Conservation (phyloP, 495 filamentous ascomycete species). For the Xylaria flabelliformis region DNA sequence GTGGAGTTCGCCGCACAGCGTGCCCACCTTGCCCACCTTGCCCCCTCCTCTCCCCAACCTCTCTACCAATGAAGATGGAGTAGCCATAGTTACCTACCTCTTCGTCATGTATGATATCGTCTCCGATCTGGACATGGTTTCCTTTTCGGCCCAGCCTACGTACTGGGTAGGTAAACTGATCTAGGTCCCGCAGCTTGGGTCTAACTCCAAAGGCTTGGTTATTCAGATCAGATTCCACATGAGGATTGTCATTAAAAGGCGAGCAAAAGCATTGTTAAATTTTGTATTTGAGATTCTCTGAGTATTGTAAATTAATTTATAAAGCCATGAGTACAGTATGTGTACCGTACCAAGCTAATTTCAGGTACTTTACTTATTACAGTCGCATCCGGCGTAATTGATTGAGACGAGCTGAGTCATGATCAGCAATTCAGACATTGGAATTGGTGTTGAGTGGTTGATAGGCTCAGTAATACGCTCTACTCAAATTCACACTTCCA, state of each 20-base stretch:
- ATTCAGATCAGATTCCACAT: neutral
- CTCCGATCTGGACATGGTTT: conserved; percentile 3
- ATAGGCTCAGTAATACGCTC: conserved; percentile 12
- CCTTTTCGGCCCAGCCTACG: neutral
- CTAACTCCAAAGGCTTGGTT: neutral
- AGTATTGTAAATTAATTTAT: neutral
- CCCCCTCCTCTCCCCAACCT: conserved; percentile 6
- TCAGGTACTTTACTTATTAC: conserved; percentile 8
- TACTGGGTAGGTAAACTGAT: neutral
- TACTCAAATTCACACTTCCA: neutral
- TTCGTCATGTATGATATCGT: conserved; percentile 22
- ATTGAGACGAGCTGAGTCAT: conserved; percentile 24
- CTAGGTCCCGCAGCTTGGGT: conserved; percentile 13
- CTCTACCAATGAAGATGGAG: conserved; percentile 23
- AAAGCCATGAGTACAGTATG: neutral
- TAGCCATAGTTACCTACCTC: neutral
- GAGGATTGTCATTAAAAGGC: neutral
- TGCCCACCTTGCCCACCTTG: conserved; percentile 24
- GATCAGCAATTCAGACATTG: conserved; percentile 3
- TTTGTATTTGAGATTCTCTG: neutral
- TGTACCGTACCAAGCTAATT: neutral
- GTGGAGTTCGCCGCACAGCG: conserved; percentile 41
- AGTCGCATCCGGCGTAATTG: conserved; percentile 23
- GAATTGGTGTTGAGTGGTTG: neutral
- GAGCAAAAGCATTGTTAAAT: neutral